These are phyloP conservation scores for Arbutus unedo DNA, from an alignment of 148 eudicot genomes.

Conservation along the genomic window DNA sequence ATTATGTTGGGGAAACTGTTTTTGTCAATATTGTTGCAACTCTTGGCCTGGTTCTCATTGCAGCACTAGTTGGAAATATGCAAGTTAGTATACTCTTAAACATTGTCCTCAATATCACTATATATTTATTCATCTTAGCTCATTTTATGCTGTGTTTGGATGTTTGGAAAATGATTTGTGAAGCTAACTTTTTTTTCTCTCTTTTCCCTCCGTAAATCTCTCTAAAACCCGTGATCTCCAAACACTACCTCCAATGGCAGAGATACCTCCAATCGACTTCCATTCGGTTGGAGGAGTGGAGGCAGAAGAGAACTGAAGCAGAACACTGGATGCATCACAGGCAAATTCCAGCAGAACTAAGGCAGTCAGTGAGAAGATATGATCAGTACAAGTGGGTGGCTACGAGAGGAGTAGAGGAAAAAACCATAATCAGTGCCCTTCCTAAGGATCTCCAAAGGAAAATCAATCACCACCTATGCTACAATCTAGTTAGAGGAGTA, in stretches of 20 bases:
- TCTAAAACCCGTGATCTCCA: neutral
- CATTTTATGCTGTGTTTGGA: neutral
- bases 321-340: conserved; percentile 71
- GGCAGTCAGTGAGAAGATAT: conserved; percentile 47
- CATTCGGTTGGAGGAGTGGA: conserved; percentile 53
- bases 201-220: neutral
- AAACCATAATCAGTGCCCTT: conserved; percentile 46
- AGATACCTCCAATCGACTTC: conserved; percentile 54
- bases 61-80: conserved; percentile 52
- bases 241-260: conserved; percentile 25
- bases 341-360: conserved; percentile 43
- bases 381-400: conserved; percentile 66
- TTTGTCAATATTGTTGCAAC: conserved; percentile 43
- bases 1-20: conserved; percentile 46
- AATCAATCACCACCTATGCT: conserved; percentile 61
- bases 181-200: neutral
- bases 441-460: conserved; percentile 48
- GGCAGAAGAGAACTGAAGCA: conserved; percentile 50
- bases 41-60: conserved; percentile 47
- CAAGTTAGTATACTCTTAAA: conserved; percentile 35
- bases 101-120: neutral
- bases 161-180: neutral
- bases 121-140: neutral
- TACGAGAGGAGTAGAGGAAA: conserved; percentile 62
- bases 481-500: conserved; percentile 48